A percentile compares a stretch with the other conserved stretches of the same genome.
These are phyloP conservation scores for Oxytropis ochrocephala DNA, from an alignment of 306 rosid genomes.

Conservation along the genomic window DNA sequence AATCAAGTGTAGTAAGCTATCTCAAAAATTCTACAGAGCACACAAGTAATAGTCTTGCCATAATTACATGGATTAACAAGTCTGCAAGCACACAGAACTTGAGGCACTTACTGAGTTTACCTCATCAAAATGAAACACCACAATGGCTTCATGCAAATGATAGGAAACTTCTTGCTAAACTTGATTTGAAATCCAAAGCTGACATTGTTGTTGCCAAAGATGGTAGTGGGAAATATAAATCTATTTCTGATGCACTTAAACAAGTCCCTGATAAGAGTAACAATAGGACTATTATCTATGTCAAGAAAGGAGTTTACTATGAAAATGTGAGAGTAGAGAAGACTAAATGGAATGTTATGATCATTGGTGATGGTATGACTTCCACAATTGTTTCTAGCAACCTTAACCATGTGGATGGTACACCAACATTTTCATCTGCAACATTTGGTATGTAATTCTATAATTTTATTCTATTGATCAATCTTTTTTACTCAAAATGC, in stretches of 20 bases:
- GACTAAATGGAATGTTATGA: constrained; percentile 63
- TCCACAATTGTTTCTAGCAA: constrained; percentile 41
- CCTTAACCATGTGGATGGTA: constrained; percentile 58
- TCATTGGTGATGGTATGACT: constrained; percentile 71
- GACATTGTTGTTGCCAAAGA: constrained; percentile 48
- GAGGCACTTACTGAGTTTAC: constrained; percentile 18
- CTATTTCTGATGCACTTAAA: constrained; percentile 49
- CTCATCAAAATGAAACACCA: constrained; percentile 4
- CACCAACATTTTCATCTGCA: constrained; percentile 62
- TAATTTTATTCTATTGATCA: neutral
- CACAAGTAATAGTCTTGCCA: constrained; percentile 79
- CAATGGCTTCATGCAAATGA: constrained; percentile 27
- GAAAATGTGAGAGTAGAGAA: constrained; percentile 60
- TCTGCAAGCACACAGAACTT: constrained; percentile 19
- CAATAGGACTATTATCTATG: constrained; percentile 54
- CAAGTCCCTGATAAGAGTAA: constrained; percentile 43
- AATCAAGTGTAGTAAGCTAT: neutral
- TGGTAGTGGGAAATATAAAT: constrained; percentile 49
- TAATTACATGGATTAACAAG: constrained; percentile 43
- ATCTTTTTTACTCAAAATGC: neutral
- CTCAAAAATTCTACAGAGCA: constrained; percentile 55
- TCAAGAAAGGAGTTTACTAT: constrained; percentile 56
- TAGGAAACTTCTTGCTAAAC: constrained; percentile 11
- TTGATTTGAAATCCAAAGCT: constrained; percentile 24
- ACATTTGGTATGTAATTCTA: constrained; percentile 50